Evolutionary conservation across 305 asterid genomes (phyloP).

Genomic region (Fraxinus albicans): DNA sequence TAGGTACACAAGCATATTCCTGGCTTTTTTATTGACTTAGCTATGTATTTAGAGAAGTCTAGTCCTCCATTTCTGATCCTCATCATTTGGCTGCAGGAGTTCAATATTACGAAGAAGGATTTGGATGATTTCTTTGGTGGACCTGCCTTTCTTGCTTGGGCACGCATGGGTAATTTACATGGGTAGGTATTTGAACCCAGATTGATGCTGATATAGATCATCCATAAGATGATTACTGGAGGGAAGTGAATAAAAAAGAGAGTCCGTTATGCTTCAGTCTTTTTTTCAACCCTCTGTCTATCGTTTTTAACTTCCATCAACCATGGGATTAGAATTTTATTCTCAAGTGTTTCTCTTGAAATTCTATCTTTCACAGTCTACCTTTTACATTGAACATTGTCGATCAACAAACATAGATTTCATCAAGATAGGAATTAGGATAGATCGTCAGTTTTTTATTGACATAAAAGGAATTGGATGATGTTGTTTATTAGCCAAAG

Average conservation of each 20-base stretch:
- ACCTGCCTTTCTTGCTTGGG: slow-evolving; percentile 99
- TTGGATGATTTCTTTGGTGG: slow-evolving; percentile 89
- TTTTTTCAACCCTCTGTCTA: neutral
- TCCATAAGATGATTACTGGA: neutral
- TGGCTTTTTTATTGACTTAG: neutral
- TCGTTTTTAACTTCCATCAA: neutral
- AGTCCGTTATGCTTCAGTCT: neutral
- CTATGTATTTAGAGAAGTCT: slow-evolving; percentile 21
- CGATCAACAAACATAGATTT: neutral
- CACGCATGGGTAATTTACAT: slow-evolving; percentile 98
- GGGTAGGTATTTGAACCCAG: slow-evolving; percentile 46
- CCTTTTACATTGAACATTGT: neutral
- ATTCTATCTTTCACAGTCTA: neutral
- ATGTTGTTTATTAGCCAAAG: neutral
- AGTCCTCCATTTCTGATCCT: slow-evolving; percentile 20
- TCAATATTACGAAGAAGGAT: slow-evolving; percentile 64
- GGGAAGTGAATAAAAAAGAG: neutral
- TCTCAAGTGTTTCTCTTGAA: neutral
- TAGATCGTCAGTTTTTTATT: neutral
- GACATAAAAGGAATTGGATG: slow-evolving; percentile 1
- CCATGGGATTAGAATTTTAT: neutral
- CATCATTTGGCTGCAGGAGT: slow-evolving; percentile 49
- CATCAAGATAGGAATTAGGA: neutral
- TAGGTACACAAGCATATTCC: slow-evolving; percentile 1
- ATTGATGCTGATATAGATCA: neutral